Evolutionary conservation across 177 flowering plant species (phyloP).

Genomic region (Vitis hybrid): DNA sequence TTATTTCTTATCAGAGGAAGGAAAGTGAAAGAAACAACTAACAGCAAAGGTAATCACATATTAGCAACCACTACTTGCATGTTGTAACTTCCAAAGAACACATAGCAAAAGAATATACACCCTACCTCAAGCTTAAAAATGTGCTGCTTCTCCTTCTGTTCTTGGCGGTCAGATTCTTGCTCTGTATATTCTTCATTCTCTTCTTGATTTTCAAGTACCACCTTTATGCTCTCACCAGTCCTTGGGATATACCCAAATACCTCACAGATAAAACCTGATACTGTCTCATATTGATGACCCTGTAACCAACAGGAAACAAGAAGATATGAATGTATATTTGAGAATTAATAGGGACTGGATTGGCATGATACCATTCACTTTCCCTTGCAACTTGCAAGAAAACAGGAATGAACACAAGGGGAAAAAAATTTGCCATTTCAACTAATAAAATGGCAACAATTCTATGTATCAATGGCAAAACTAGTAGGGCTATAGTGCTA

Average conservation of each 20-base stretch:
- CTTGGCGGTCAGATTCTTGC: conserved; percentile 52
- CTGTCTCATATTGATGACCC: conserved; percentile 98
- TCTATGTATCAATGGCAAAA: no score
- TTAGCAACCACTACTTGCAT: not conserved
- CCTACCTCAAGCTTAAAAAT: conserved; percentile 89
- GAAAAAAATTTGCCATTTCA: not conserved
- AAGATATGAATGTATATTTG: not conserved
- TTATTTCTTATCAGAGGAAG: no score
- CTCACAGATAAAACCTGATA: conserved; percentile 94
- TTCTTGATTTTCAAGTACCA: conserved; percentile 76
- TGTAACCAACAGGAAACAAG: conserved; percentile 21
- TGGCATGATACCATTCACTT: not conserved
- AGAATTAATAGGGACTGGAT: not conserved
- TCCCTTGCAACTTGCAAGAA: not conserved
- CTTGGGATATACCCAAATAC: conserved; percentile 97
- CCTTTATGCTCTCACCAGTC: conserved; percentile 86
- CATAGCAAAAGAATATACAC: not conserved
- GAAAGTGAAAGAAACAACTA: no score
- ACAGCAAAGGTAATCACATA: not conserved
- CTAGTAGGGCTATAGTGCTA: no score
- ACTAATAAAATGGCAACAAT: not conserved
- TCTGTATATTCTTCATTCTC: conserved; percentile 54
- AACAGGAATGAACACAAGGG: not conserved
- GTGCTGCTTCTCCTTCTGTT: conserved; percentile 61
- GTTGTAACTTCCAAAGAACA: not conserved